phyloP scores from a whole-genome alignment of 495 filamentous ascomycete species.

The Podospora pseudopauciseta region DNA sequence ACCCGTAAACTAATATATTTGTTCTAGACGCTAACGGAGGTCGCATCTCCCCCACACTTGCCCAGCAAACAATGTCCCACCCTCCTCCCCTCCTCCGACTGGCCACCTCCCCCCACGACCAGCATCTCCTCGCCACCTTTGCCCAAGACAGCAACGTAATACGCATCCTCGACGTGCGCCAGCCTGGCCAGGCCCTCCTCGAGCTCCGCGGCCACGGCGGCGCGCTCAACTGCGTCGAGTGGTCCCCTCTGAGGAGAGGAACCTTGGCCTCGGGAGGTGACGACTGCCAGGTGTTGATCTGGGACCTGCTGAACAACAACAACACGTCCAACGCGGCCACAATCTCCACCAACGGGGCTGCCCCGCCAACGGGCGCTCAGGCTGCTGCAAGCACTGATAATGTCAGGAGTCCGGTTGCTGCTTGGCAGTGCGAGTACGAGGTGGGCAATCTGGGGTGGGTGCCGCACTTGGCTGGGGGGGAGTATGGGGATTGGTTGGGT shows the following conservation, averaged over 20 bases:
- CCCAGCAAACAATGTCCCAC: slow-evolving; percentile 70
- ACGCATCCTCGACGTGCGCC: slow-evolving; percentile 92
- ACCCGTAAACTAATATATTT: slow-evolving; percentile 19
- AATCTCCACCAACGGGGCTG: slow-evolving; percentile 41
- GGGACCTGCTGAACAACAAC: slow-evolving; percentile 78
- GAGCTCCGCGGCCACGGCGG: slow-evolving; percentile 91
- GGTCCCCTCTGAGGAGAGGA: slow-evolving; percentile 83
- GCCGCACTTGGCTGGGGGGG: slow-evolving; percentile 67
- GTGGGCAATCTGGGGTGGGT: slow-evolving; percentile 94
- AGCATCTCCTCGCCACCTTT: slow-evolving; percentile 93
- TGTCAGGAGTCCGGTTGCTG: slow-evolving; percentile 66
- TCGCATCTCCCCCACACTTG: slow-evolving; percentile 60
- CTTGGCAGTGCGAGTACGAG: slow-evolving; percentile 95
- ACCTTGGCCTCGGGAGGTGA: slow-evolving; percentile 89
- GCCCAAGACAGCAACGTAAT: slow-evolving; percentile 89
- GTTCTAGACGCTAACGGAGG: slow-evolving; percentile 43
- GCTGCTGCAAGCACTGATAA: slow-evolving; percentile 37
- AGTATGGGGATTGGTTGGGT: slow-evolving; percentile 88
- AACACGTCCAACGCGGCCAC: slow-evolving; percentile 31
- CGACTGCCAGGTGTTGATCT: slow-evolving; percentile 84
- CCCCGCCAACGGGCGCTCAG: slow-evolving; percentile 26
- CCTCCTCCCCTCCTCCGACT: slow-evolving; percentile 83
- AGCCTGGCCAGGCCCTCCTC: slow-evolving; percentile 90
- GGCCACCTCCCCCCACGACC: slow-evolving; percentile 92
- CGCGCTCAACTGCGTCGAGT: slow-evolving; percentile 87